Base-by-base conservation (phyloP, 2,329 filamentous ascomycete genomes). In the Boeremia lycopersici region DNA sequence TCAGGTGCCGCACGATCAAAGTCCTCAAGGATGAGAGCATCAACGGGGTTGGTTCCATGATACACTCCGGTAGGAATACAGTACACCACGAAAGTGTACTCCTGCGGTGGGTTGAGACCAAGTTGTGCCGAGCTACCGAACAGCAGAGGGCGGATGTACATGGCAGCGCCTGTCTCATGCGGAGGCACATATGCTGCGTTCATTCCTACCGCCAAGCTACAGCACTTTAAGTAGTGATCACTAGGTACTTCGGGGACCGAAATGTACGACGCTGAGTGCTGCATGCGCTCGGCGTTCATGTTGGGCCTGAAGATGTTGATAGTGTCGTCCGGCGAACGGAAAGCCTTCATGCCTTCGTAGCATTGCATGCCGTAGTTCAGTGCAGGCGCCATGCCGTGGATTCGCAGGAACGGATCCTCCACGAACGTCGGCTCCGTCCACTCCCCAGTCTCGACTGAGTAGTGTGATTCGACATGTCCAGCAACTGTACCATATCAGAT, bases 321-420 rank as follows among this genome's bases (percentile, higher is more conserved):
- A 56, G 78, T 77, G 74, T 89, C 85, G 53, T 83, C 80, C 15
- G 91, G 89, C 2, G 83, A 81, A 60, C 93, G 91, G 84, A 97
- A 97, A 50, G 93, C 93, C 78, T 98, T 98, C 74, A 98, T 86
- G n/a, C 95, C 95, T 76, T 99, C 95, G 81, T 96, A 99, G 68
- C 91, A 93, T 79, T 98, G 95, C 74, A 96, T 92, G 54, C 93
- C 72, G 76, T 99, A 99, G 83, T 99, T 99, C 62, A 98, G 85
- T 38, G 87, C 93, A 0, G 95, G 93, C 0, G 93, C 88, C 90
- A 99, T 95, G 76, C 93, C 95, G 77, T 98, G 93, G 72, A 98
- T 87, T 63, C 88, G 87, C 67, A 98, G 85, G 80, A 84, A 93
- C 6, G 93, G 93, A 67, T 93, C 90, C 57, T 85, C 78, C 57